A percentile compares a stretch with the other conserved stretches of the same genome.
phyloP scores from a whole-genome alignment of 192 early-diverging fungal genomes.

The Ramicandelaber brevisporus region DNA sequence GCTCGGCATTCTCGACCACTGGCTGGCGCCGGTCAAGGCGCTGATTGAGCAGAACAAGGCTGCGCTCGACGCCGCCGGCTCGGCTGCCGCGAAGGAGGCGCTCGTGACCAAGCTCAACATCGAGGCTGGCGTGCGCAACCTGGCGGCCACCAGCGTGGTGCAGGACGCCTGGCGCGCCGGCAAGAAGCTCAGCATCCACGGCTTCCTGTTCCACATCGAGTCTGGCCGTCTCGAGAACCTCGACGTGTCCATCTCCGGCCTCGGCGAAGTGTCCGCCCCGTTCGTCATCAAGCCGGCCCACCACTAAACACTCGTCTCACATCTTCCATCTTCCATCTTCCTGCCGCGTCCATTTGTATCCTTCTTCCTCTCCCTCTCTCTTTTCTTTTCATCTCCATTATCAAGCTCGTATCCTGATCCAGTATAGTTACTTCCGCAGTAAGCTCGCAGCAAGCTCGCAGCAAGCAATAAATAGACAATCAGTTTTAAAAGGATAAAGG shows the following conservation, averaged over 20 bases:
- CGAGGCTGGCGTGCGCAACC: not conserved
- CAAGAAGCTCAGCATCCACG: not conserved
- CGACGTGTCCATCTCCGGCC: not conserved
- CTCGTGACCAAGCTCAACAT: not conserved
- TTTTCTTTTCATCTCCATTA: too few species aligned
- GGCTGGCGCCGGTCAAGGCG: too few species aligned
- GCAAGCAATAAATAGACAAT: too few species aligned
- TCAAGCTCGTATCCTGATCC: too few species aligned
- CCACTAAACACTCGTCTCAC: constrained; percentile 2
- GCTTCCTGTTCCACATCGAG: not conserved
- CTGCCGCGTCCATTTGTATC: too few species aligned
- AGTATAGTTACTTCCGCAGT: too few species aligned
- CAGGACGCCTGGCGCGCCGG: not conserved
- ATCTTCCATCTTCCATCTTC: too few species aligned
- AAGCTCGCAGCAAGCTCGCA: too few species aligned
- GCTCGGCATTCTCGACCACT: constrained; percentile 51
- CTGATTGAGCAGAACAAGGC: too few species aligned
- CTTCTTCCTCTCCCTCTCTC: too few species aligned
- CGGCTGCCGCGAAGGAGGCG: not conserved
- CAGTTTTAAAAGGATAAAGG: too few species aligned
- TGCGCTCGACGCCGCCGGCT: not conserved
- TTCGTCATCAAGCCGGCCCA: constrained; percentile 2
- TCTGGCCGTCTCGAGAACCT: not conserved
- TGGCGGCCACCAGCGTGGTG: not conserved
- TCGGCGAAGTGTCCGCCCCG: too few species aligned